Evolutionary conservation across 2,329 filamentous ascomycete species (phyloP).

Genomic region (Salinomyces thailandicus): DNA sequence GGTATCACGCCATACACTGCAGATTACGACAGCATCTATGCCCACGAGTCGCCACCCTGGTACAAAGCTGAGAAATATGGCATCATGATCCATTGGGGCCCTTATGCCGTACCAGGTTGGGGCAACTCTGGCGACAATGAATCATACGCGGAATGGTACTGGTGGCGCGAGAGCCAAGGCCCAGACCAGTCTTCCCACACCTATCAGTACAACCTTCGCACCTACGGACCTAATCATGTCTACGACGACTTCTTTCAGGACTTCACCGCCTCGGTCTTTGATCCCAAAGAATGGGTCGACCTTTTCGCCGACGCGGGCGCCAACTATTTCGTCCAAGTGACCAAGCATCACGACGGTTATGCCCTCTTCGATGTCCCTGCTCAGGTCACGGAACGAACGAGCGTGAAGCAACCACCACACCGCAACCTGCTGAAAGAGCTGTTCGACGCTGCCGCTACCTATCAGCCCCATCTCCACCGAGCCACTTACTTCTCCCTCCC

Average conservation of each 20-base stretch:
- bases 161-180: slow-evolving; percentile 41
- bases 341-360: slow-evolving; percentile 40
- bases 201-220: slow-evolving; percentile 42
- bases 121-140: slow-evolving; percentile 34
- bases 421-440: slow-evolving; percentile 34
- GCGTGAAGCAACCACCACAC: slow-evolving; percentile 31
- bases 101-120: slow-evolving; percentile 48
- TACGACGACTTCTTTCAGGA: slow-evolving; percentile 48
- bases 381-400: slow-evolving; percentile 32
- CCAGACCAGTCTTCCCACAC: slow-evolving; percentile 31
- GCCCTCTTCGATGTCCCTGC: slow-evolving; percentile 35
- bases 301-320: slow-evolving; percentile 44
- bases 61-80: slow-evolving; percentile 47
- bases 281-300: slow-evolving; percentile 46
- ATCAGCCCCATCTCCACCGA: slow-evolving; percentile 35
- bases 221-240: slow-evolving; percentile 40
- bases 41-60: slow-evolving; percentile 42
- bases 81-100: slow-evolving; percentile 51
- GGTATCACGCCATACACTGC: slow-evolving; percentile 26
- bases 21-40: slow-evolving; percentile 30
- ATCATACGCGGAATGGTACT: slow-evolving; percentile 30
- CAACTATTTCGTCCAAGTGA: slow-evolving; percentile 36
- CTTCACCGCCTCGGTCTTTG: slow-evolving; percentile 42
- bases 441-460: slow-evolving; percentile 33
- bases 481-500: slow-evolving; percentile 38